These are phyloP conservation scores for Kodamaea kakaduensis DNA, from an alignment of 805 yeast species.

Conservation along the genomic window DNA sequence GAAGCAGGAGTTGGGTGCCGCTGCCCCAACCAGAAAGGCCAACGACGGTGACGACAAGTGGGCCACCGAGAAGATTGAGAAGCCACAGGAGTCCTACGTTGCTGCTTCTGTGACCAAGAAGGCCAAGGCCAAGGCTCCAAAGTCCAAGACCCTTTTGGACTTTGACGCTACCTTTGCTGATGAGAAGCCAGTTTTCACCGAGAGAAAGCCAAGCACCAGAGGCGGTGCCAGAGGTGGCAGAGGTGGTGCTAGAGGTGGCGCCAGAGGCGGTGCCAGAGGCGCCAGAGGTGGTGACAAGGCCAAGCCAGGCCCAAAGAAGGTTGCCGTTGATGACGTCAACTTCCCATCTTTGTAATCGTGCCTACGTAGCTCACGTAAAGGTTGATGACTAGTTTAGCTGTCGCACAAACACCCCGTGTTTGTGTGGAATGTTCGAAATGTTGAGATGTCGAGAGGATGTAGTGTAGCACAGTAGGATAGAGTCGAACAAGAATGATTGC, in stretches of 20 bases:
- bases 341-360: constrained; percentile 61
- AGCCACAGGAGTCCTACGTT: constrained; percentile 58
- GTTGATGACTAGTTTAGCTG: no score
- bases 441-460: no score
- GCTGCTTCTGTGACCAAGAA: constrained; percentile 64
- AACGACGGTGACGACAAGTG: constrained; percentile 58
- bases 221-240: constrained; percentile 17
- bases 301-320: constrained; percentile 24
- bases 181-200: constrained; percentile 33
- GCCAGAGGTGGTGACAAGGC: constrained; percentile 25
- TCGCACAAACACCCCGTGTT: no score
- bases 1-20: constrained; percentile 39
- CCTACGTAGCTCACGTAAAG: no score
- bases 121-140: constrained; percentile 65
- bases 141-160: constrained; percentile 77
- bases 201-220: constrained; percentile 18
- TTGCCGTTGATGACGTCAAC: constrained; percentile 54
- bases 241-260: constrained; percentile 19
- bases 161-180: constrained; percentile 70
- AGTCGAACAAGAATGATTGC: no score
- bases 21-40: constrained; percentile 43
- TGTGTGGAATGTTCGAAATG: no score
- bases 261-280: constrained; percentile 17
- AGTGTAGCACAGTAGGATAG: no score
- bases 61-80: constrained; percentile 58